Percentiles rank a stretch among this genome's conserved stretches.
phyloP scores from a whole-genome alignment of 2,329 filamentous ascomycete species.

The Fusarium chuoi region DNA sequence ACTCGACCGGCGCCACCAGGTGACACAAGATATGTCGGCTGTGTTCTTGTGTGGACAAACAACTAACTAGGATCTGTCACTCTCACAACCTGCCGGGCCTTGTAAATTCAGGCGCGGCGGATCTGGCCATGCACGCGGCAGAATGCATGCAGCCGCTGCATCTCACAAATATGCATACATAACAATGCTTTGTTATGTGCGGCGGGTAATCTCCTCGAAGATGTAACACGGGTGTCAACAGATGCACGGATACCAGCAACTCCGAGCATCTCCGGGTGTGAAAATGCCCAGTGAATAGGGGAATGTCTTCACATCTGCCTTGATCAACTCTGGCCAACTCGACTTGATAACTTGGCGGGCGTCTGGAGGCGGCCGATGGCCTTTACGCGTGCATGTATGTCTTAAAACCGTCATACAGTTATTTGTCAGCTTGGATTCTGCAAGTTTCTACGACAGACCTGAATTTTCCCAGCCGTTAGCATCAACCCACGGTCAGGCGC shows the following conservation, averaged over 20 bases:
- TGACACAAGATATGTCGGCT: constrained; percentile 6
- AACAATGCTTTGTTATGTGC: neutral
- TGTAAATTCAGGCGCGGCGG: constrained; percentile 10
- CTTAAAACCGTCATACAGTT: neutral
- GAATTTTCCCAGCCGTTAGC: neutral
- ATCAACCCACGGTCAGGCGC: neutral
- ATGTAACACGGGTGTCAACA: neutral
- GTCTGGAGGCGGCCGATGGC: neutral
- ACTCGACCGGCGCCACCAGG: neutral
- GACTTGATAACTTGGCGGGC: neutral
- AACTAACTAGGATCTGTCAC: neutral
- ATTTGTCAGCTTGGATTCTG: neutral
- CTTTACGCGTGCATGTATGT: neutral
- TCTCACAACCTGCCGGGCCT: constrained; percentile 6
- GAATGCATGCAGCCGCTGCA: constrained; percentile 22
- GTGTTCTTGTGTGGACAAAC: constrained; percentile 19
- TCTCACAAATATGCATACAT: neutral
- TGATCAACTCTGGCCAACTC: neutral
- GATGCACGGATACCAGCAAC: neutral
- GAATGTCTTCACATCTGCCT: neutral
- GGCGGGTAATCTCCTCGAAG: neutral
- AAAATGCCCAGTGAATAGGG: neutral
- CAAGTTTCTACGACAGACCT: neutral
- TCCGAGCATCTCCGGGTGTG: neutral
- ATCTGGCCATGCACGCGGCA: constrained; percentile 33